These are phyloP conservation scores for Lachnellula willkommii DNA, from an alignment of 2,329 filamentous ascomycete species.

Conservation along the genomic window DNA sequence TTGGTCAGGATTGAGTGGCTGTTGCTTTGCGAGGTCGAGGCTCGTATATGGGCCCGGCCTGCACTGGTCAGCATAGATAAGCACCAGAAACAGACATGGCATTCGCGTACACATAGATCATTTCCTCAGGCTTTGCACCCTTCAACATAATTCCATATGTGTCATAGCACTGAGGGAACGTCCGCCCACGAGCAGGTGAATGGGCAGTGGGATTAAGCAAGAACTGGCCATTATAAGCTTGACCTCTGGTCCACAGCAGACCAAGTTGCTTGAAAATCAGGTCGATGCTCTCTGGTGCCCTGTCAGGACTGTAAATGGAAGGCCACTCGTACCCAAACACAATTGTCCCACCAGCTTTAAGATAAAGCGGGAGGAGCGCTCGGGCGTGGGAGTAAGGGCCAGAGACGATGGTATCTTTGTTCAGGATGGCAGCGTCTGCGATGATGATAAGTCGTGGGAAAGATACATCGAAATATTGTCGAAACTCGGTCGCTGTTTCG, in stretches of 20 bases:
- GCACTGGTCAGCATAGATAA: no score
- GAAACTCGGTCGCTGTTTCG: no score
- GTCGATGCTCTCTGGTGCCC: no score
- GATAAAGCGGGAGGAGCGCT: no score
- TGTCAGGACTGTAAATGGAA: neutral
- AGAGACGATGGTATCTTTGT: no score
- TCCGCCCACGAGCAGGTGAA: neutral
- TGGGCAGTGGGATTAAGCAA: neutral
- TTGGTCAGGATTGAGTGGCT: no score
- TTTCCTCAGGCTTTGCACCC: neutral
- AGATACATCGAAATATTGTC: no score
- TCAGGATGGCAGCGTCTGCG: no score
- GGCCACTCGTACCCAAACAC: neutral
- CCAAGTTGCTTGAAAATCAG: neutral
- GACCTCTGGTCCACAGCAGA: neutral
- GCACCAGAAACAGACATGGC: neutral
- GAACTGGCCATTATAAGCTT: neutral
- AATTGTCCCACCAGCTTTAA: neutral
- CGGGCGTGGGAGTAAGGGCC: no score
- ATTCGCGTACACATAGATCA: neutral
- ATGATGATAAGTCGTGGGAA: no score
- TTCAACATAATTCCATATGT: neutral
- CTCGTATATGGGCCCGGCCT: no score
- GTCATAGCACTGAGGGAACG: neutral
- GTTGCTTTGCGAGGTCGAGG: no score